phyloP scores from a whole-genome alignment of 495 filamentous ascomycete species.

The Collariella sp. region DNA sequence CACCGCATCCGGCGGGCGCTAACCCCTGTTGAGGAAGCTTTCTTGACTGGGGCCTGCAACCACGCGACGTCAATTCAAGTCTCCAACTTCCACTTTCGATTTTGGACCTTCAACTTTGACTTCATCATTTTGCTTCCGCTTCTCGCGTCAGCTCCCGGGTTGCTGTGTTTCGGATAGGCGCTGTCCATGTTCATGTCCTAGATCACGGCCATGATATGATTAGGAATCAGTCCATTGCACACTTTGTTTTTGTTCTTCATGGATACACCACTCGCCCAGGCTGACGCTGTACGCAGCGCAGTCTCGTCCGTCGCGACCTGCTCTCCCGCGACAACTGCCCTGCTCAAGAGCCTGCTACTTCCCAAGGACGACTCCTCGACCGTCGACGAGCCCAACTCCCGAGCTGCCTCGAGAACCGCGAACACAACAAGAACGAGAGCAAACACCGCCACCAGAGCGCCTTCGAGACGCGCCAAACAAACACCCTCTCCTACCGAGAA shows the following conservation, averaged over 20 bases:
- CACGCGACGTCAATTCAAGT: slow-evolving; percentile 1
- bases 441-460: slow-evolving; percentile 15
- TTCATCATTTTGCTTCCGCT: neutral
- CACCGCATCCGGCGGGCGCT: slow-evolving; percentile 4
- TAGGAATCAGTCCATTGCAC: slow-evolving; percentile 24
- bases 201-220: slow-evolving; percentile 24
- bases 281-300: slow-evolving; percentile 45
- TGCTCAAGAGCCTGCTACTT: slow-evolving; percentile 44
- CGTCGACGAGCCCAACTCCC: slow-evolving; percentile 2
- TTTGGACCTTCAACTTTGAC: neutral
- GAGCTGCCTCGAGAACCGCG: slow-evolving; percentile 22
- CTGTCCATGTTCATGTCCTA: slow-evolving; percentile 6
- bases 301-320: slow-evolving; percentile 46
- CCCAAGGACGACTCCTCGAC: slow-evolving; percentile 25
- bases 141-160: neutral
- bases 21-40: neutral
- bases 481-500: slow-evolving; percentile 12
- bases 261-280: slow-evolving; percentile 35
- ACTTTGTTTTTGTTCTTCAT: slow-evolving; percentile 28
- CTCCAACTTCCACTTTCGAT: neutral
- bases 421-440: slow-evolving; percentile 17
- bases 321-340: slow-evolving; percentile 38
- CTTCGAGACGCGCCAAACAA: slow-evolving; percentile 14
- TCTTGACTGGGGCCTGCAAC: neutral
- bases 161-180: slow-evolving; percentile 23